Conservation (phyloP, 306 rosid species). For the Parietaria judaica region DNA sequence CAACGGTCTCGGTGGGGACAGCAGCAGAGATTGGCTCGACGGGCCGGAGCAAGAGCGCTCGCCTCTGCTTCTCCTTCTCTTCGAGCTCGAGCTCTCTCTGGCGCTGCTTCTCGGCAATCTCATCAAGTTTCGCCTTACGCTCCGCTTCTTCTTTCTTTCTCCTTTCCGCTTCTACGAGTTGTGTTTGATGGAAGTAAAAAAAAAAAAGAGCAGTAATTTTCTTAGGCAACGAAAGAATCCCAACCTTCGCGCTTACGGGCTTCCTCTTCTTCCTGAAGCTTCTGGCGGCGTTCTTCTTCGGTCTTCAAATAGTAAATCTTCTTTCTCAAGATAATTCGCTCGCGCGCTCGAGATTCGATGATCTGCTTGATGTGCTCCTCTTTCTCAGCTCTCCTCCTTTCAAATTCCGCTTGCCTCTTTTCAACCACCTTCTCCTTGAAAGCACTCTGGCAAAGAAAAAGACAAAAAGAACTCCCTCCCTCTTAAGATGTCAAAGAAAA, state of each 20-base stretch:
- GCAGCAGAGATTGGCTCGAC: conserved; percentile 32
- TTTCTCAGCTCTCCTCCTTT: conserved; percentile 54
- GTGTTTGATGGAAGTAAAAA: neutral
- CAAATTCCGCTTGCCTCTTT: conserved; percentile 60
- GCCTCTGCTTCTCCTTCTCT: conserved; percentile 62
- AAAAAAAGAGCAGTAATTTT: neutral
- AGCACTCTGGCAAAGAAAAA: conserved; percentile 33
- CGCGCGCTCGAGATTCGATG: conserved; percentile 53
- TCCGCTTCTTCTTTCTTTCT: conserved; percentile 64
- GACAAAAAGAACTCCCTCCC: neutral
- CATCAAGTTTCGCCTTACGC: conserved; percentile 57
- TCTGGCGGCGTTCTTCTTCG: conserved; percentile 73
- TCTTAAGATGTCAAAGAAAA: neutral
- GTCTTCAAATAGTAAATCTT: conserved; percentile 54
- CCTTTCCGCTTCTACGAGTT: conserved; percentile 72
- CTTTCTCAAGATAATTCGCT: conserved; percentile 69
- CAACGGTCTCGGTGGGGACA: conserved; percentile 31
- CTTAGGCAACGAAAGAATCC: neutral
- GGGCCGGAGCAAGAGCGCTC: conserved; percentile 38
- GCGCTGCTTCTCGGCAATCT: conserved; percentile 72
- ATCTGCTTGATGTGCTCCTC: conserved; percentile 61
- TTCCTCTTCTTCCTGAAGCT: conserved; percentile 74
- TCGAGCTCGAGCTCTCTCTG: conserved; percentile 73
- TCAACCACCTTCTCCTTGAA: conserved; percentile 56
- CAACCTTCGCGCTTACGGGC: conserved; percentile 78